Evolutionary conservation across 148 eudicot species (phyloP).

Genomic region (Dysphania ambrosioides): DNA sequence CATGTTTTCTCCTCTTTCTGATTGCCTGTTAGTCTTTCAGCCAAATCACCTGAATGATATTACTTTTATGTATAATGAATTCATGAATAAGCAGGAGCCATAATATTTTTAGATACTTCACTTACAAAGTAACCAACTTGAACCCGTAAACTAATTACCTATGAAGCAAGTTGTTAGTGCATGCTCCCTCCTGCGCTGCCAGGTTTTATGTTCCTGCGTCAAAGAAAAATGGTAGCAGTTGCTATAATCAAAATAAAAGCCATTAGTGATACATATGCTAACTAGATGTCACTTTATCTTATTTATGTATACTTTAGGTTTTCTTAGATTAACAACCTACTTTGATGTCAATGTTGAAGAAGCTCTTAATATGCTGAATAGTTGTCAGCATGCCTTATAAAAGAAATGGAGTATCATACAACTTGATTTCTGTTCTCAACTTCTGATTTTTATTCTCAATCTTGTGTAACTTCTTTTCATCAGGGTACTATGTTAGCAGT

Average conservation of each 20-base stretch:
- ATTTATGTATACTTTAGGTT: no score
- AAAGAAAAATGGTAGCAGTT: no score
- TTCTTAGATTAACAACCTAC: no score
- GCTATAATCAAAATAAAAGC: no score
- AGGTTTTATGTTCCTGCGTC: neutral
- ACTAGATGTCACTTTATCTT: no score
- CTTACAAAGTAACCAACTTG: no score
- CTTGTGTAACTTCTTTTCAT: conserved; percentile 3
- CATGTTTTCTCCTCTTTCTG: neutral
- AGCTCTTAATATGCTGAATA: neutral
- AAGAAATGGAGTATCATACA: neutral
- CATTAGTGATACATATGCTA: no score
- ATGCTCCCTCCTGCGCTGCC: no score
- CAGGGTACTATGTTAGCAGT: conserved; percentile 92
- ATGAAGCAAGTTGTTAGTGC: no score
- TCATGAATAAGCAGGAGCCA: neutral
- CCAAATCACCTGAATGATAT: neutral
- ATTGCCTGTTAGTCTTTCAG: neutral
- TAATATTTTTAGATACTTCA: no score
- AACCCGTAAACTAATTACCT: no score
- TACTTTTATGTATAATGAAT: neutral
- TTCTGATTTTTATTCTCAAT: neutral
- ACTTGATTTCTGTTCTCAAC: neutral
- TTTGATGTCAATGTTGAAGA: neutral
- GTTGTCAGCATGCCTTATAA: neutral